These are phyloP conservation scores for Acmispon strigosus DNA, from an alignment of 306 rosid species.

Conservation along the genomic window DNA sequence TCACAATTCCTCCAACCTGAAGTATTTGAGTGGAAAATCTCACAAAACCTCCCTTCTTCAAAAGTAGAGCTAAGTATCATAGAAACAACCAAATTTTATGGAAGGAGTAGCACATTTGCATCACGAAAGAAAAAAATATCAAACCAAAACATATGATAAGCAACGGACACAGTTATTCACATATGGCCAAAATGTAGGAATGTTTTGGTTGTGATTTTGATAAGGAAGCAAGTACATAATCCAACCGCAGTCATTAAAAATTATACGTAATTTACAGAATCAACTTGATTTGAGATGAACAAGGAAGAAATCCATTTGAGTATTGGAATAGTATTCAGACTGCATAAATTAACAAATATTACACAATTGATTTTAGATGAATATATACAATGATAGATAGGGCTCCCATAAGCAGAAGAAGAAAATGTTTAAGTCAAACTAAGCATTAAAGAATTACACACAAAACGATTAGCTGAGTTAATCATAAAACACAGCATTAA, in stretches of 20 bases:
- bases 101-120: background rate
- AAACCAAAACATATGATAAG: background rate
- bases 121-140: background rate
- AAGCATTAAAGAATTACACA: no score
- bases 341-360: no score
- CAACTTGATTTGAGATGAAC: background rate
- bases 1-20: constrained; percentile 98
- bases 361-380: no score
- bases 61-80: constrained; percentile 53
- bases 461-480: background rate
- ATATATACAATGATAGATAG: no score
- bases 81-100: constrained; percentile 35
- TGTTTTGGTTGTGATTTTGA: no score
- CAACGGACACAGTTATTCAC: background rate
- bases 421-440: no score
- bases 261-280: background rate
- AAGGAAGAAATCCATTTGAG: background rate
- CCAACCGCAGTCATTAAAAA: background rate
- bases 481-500: background rate
- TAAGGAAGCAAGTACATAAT: background rate
- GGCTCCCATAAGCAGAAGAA: no score
- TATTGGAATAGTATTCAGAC: no score
- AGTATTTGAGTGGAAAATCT: constrained; percentile 64
- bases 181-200: background rate
- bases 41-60: constrained; percentile 97